Conservation (phyloP, 1,284 basidiomycete genomes). For the Anthracocystis panici-leucophaei region DNA sequence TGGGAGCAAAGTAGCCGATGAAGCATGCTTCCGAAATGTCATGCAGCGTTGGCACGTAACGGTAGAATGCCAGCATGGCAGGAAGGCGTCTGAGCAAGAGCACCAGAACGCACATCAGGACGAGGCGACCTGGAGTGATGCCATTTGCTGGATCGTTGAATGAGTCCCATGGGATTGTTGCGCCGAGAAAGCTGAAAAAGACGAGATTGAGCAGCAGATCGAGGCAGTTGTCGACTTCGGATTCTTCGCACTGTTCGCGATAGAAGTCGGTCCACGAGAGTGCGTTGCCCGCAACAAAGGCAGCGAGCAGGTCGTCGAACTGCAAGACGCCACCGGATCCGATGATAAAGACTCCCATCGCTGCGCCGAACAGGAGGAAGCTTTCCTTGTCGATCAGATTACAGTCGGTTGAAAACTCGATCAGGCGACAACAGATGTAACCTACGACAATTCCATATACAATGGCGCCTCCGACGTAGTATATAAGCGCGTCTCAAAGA, state of each 20-base stretch:
- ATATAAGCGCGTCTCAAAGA: constrained; percentile 52
- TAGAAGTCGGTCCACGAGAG: constrained; percentile 65
- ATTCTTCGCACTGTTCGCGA: constrained; percentile 62
- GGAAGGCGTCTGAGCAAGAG: constrained; percentile 70
- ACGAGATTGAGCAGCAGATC: constrained; percentile 60
- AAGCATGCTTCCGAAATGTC: constrained; percentile 66
- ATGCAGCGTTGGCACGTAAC: constrained; percentile 64
- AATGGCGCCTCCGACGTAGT: constrained; percentile 44
- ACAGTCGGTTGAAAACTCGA: constrained; percentile 55
- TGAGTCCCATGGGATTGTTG: constrained; percentile 56
- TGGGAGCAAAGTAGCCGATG: constrained; percentile 71
- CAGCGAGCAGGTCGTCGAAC: constrained; percentile 61
- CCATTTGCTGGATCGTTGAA: constrained; percentile 63
- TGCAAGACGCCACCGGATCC: constrained; percentile 54
- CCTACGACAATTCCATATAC: constrained; percentile 56
- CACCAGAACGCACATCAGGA: constrained; percentile 71
- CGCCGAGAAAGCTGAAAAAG: constrained; percentile 70
- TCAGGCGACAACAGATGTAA: constrained; percentile 42
- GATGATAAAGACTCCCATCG: constrained; percentile 58
- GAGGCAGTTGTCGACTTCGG: constrained; percentile 62
- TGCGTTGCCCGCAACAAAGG: constrained; percentile 60
- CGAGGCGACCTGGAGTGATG: constrained; percentile 67
- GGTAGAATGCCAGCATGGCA: constrained; percentile 60
- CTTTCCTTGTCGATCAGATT: constrained; percentile 62
- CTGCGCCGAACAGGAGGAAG: constrained; percentile 59